These are phyloP conservation scores for Didymella pomorum DNA, from an alignment of 2,329 filamentous ascomycete genomes.

Conservation along the genomic window DNA sequence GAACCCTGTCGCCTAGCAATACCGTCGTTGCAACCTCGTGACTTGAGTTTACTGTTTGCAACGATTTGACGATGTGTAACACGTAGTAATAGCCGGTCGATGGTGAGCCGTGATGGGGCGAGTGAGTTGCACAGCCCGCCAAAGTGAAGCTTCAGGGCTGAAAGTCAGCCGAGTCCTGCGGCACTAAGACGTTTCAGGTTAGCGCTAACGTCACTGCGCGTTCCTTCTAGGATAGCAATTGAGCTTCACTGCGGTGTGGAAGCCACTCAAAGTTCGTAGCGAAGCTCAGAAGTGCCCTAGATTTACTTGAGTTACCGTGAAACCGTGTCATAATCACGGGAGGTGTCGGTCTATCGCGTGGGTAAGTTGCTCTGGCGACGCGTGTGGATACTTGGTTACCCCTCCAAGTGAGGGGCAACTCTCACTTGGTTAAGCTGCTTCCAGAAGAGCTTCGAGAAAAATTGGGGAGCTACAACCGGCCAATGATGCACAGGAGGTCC, in stretches of 20 bases:
- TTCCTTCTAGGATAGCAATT: background rate
- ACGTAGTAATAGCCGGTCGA: background rate
- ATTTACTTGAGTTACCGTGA: background rate
- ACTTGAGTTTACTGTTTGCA: background rate
- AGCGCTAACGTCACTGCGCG: background rate
- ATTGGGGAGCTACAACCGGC: constrained; percentile 5
- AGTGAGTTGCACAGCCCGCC: background rate
- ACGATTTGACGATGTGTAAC: background rate
- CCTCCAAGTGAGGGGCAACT: constrained; percentile 13
- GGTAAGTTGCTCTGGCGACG: constrained; percentile 11
- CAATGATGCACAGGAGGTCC: constrained; percentile 19
- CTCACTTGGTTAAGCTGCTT: constrained; percentile 20
- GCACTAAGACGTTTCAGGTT: background rate
- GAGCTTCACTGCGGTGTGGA: background rate
- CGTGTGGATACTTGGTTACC: constrained; percentile 2
- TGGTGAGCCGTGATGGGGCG: background rate
- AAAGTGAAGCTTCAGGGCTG: background rate
- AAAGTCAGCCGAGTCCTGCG: background rate
- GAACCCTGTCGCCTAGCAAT: background rate
- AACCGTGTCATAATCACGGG: background rate
- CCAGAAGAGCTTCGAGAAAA: constrained; percentile 22
- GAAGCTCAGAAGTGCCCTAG: background rate
- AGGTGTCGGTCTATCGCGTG: constrained; percentile 3
- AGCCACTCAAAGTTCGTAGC: background rate
- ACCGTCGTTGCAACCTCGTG: background rate